These are phyloP conservation scores for Terfezia claveryi DNA, from an alignment of 495 filamentous ascomycete genomes.

Conservation along the genomic window DNA sequence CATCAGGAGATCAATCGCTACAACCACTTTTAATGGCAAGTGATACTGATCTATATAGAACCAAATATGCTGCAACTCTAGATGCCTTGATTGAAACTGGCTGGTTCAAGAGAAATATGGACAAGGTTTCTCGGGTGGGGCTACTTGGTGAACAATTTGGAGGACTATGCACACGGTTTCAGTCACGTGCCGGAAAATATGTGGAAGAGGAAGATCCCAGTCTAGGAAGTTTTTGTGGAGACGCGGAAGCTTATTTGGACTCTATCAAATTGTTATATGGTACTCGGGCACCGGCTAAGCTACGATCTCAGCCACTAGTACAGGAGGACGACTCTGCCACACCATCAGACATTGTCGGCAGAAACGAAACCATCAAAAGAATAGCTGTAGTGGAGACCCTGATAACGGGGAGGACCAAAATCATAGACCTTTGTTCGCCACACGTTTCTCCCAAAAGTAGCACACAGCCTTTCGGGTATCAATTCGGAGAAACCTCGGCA, in stretches of 20 bases:
- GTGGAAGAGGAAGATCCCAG: conserved; percentile 15
- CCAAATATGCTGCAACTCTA: conserved; percentile 10
- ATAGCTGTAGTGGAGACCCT: conserved; percentile 15
- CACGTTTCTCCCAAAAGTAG: background rate
- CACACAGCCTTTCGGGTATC: no score
- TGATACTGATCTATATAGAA: conserved; percentile 5
- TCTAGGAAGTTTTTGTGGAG: conserved; percentile 10
- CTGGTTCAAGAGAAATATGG: conserved; percentile 12
- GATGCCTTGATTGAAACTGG: conserved; percentile 13
- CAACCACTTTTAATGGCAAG: background rate
- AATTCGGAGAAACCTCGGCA: no score
- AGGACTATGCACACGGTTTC: conserved; percentile 11
- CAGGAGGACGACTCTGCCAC: conserved; percentile 1
- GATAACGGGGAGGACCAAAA: conserved; percentile 9
- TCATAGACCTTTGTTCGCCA: background rate
- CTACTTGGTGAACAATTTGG: conserved; percentile 15
- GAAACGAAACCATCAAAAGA: conserved; percentile 9
- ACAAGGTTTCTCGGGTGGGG: conserved; percentile 7
- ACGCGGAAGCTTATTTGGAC: conserved; percentile 15
- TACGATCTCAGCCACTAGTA: background rate
- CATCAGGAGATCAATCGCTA: conserved; percentile 10
- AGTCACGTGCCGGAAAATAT: conserved; percentile 15
- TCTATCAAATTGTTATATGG: conserved; percentile 17
- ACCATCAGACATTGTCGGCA: background rate
- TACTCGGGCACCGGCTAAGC: conserved; percentile 10